Evolutionary conservation across 2,329 filamentous ascomycete genomes (phyloP).

Genomic region (Bertia moriformis): DNA sequence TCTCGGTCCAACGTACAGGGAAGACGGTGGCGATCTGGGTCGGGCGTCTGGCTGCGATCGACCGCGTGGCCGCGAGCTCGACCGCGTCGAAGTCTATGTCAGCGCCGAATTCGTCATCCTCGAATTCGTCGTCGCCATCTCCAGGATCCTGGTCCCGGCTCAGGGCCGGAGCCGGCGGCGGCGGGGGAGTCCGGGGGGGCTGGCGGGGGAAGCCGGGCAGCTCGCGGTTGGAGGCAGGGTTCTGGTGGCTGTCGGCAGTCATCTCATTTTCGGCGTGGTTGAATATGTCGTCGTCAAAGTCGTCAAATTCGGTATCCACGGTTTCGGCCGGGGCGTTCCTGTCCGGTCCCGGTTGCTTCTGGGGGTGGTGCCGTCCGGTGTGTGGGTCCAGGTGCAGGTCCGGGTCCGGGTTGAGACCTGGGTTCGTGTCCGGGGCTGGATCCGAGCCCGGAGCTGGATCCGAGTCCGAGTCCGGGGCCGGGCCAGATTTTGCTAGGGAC

Average conservation of each 20-base stretch:
- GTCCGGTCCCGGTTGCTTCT: no score
- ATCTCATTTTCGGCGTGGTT: slow-evolving; percentile 22
- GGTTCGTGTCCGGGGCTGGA: no score
- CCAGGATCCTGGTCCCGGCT: slow-evolving; percentile 19
- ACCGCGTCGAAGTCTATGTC: slow-evolving; percentile 65
- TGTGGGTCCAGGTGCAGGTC: no score
- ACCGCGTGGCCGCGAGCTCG: slow-evolving; percentile 61
- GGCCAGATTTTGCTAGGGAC: background rate
- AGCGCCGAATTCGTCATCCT: slow-evolving; percentile 65
- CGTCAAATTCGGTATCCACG: slow-evolving; percentile 42
- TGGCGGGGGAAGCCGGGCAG: no score
- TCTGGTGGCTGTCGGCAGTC: slow-evolving; percentile 37
- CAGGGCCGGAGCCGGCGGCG: slow-evolving; percentile 3
- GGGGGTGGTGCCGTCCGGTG: no score
- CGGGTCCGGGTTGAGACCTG: no score
- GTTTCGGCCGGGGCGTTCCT: no score
- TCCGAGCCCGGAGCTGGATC: no score
- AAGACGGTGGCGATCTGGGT: no score
- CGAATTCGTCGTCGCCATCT: slow-evolving; percentile 34
- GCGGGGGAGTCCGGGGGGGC: slow-evolving; percentile 6
- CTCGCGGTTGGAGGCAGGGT: no score
- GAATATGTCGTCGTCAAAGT: slow-evolving; percentile 48
- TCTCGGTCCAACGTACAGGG: background rate
- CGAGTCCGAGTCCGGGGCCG: no score
- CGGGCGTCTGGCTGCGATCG: slow-evolving; percentile 22